Evolutionary conservation across 2,329 filamentous ascomycete genomes (phyloP), one percentile per base, ranked within the genome.

Genomic region (Phialocephala sp.): DNA sequence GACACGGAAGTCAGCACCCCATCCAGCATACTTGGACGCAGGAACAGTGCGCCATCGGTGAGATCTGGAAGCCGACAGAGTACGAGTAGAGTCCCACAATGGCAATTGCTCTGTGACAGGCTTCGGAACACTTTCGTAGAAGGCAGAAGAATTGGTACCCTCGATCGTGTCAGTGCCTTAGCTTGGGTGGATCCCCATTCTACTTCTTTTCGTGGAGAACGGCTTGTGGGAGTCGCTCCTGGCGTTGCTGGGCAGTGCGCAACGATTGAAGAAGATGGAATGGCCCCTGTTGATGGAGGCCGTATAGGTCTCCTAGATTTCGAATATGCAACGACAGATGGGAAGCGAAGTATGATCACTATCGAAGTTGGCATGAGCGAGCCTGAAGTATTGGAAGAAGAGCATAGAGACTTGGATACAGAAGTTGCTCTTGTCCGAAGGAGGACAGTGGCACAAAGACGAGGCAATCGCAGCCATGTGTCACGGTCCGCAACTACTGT

Each of bases 361-460:
- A 89, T 95, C 60, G 91, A 94, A 74, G 87, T 94, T 32, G 92
- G 92, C 12, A 87, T 88, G 37, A 84, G 85, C 27, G 83, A 89
- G 57, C 87, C 91, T 0, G 91, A 93, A 74, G 79, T 87, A 0
- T 79, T 95, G 20, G 87, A 89, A 71, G 92, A 94, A 74, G 90
- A 92, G 72, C 85, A 86, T 68, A 87, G 90, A 24, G 91, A 92
- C 71, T 81, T 94, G 64, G 91, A 90, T 64, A 87, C 89, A 1
- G 91, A 94, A 76, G 91, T 95, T 22, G 92, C 91, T 68, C 87
- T 94, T 71, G 90, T 92, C 59, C 85, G 91, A 70, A 84, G 91
- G 68, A 84, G 91, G 69, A 94, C 91, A 2, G 89, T 91, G 18
- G 85, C 89, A 41, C 87, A 89, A 72, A 84, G 84, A 60, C 69